Evolutionary conservation across 305 asterid genomes (phyloP).

Genomic region (Euphrasia arctica): DNA sequence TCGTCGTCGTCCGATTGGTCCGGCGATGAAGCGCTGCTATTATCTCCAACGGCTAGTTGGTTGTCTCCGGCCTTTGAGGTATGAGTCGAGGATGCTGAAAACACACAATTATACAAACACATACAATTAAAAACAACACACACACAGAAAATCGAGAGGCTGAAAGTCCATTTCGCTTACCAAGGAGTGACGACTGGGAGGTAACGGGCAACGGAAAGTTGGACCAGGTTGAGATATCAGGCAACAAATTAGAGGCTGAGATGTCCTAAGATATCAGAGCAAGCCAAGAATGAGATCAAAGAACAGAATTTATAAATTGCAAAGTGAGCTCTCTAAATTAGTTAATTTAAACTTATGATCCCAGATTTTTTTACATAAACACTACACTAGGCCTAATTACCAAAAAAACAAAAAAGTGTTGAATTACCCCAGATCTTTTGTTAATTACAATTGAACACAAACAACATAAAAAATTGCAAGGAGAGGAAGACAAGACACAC

Average conservation of each 20-base stretch:
- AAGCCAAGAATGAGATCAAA: neutral
- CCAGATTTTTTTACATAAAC: neutral
- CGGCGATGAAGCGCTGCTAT: conserved; percentile 67
- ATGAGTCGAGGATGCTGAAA: conserved; percentile 42
- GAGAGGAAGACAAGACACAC: conserved; percentile 26
- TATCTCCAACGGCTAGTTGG: conserved; percentile 42
- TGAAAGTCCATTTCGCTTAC: conserved; percentile 29
- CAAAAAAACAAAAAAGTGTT: no score
- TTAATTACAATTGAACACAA: no score
- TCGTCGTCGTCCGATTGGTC: conserved; percentile 80
- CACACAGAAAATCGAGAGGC: neutral
- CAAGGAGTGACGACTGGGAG: conserved; percentile 74
- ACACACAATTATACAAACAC: no score
- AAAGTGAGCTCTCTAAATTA: no score
- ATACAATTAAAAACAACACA: conserved; percentile 20
- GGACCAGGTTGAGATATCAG: conserved; percentile 38
- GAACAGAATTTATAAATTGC: no score
- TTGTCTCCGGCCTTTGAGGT: conserved; percentile 42
- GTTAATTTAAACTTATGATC: neutral
- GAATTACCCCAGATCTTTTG: neutral
- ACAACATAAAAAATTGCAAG: no score
- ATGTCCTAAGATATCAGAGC: conserved; percentile 41
- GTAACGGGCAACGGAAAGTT: conserved; percentile 44
- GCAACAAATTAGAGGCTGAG: conserved; percentile 33
- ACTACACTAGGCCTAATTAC: no score